Evolutionary conservation across 805 yeast genomes (phyloP).

Genomic region (Myxozyma neglecta): DNA sequence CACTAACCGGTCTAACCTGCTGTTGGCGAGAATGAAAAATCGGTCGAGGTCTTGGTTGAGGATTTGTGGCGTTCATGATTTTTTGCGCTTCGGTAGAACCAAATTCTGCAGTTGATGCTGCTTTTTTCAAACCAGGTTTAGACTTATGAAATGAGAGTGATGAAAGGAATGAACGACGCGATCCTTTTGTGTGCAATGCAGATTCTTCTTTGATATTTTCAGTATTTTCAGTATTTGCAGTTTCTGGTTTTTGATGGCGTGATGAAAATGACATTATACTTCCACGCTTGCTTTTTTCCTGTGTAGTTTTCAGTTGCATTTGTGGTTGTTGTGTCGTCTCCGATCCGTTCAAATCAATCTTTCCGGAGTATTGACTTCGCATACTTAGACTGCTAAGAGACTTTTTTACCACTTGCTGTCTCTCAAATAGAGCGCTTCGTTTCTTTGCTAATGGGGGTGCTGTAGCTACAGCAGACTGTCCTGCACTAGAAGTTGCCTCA

Average conservation of each 20-base stretch:
- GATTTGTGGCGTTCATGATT: not conserved
- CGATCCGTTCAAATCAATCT: constrained; percentile 4
- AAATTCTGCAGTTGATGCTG: not conserved
- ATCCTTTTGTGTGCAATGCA: not conserved
- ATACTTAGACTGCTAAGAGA: constrained; percentile 28
- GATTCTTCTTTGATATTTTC: not conserved
- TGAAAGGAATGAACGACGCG: constrained; percentile 7
- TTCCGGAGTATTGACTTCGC: constrained; percentile 21
- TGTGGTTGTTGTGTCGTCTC: constrained; percentile 3
- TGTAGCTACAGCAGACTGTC: not conserved
- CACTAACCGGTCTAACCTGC: not conserved
- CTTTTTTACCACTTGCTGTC: constrained; percentile 25
- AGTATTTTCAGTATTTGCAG: not conserved
- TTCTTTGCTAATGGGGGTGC: constrained; percentile 16
- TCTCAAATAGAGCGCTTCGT: constrained; percentile 28
- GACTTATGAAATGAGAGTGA: constrained; percentile 16
- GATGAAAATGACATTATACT: not conserved
- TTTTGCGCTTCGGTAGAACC: not conserved
- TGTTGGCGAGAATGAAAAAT: not conserved
- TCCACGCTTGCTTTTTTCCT: not conserved
- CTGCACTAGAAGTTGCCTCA: not conserved
- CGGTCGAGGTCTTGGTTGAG: not conserved
- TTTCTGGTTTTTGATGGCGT: not conserved
- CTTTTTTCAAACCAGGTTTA: not conserved
- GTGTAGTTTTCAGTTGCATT: not conserved